Evolutionary conservation across 352 stramenopile species (phyloP), one percentile per base, ranked within the genome.

Genomic region (Globisporangium yorkense): DNA sequence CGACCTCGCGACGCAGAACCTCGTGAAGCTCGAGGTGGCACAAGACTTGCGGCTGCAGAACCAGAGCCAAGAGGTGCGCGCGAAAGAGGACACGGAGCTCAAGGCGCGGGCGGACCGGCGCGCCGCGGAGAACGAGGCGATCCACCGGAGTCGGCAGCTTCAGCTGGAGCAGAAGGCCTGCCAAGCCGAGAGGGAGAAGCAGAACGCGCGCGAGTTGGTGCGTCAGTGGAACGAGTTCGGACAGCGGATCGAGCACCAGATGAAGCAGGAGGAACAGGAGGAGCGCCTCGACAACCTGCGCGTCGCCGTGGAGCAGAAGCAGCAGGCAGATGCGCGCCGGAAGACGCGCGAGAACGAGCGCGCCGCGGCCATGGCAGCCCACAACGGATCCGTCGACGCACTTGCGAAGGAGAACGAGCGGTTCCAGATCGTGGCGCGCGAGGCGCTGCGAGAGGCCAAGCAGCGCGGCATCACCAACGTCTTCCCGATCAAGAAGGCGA

Each of bases 201-300:
- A 80, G 29, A 71, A 71, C 24, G 83, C 71, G 20, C 58, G 64
- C 9, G 76, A 91, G 44, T 57, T 71, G 0, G 75, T 87, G 39
- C 54, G 67, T 18, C 70, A 88, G 54, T 94, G 84, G 84, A 70
- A 76, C 20, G 72, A 86, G 52, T 92, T 87, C 49, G 85, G 85
- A 21, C 63, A 70, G 43, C 70, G 71, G 20, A 67, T 87, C 37
- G 80, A 92, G 56, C 62, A 72, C 51, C 72, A 89, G 51, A 43
- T 41, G 15, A 68, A 71, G 35, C 77, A 90, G 53, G 84, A 94
- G n/a, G 71, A 88, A 24, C 65, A 82, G 29, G 80, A 90, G 13
- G 66, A 65, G 21, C 62, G 75, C 12, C 71, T 88, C 13, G 75
- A 87, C 27, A 84, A 77, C 37, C 58, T 90, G 12, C 72, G 67